Conservation (phyloP, 163 green algal species). For the Chloroidium sp. region DNA sequence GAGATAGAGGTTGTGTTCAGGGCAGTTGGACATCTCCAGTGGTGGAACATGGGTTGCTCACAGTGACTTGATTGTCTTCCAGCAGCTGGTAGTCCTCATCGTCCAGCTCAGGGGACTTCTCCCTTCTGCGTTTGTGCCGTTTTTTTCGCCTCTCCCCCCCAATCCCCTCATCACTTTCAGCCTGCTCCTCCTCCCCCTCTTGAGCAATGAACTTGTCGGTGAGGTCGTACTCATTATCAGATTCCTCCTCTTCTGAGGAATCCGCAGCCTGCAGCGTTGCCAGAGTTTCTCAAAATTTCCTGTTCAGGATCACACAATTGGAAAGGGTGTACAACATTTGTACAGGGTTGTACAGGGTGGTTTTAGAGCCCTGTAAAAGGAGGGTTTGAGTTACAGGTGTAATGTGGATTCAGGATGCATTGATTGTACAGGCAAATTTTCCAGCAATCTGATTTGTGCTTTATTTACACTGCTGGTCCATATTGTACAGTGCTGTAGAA, state of each 20-base stretch:
- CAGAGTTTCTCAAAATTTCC: neutral
- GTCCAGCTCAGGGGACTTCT: slow-evolving; percentile 45
- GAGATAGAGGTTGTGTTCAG: no score
- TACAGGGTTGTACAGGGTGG: no score
- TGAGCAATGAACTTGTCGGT: slow-evolving; percentile 53
- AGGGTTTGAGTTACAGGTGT: no score
- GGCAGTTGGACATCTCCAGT: no score
- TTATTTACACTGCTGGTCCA: no score
- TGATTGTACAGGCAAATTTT: no score
- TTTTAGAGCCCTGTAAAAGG: no score
- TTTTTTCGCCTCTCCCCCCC: slow-evolving; percentile 30
- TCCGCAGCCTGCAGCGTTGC: slow-evolving; percentile 12
- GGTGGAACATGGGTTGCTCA: neutral
- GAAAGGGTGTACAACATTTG: no score
- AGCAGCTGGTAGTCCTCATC: slow-evolving; percentile 75
- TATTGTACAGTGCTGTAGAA: no score
- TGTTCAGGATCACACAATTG: no score
- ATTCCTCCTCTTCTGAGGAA: slow-evolving; percentile 33
- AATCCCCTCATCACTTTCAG: slow-evolving; percentile 26
- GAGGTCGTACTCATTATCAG: slow-evolving; percentile 52
- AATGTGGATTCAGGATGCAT: no score
- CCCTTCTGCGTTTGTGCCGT: slow-evolving; percentile 28
- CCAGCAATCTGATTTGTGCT: no score
- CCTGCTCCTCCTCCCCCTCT: slow-evolving; percentile 36
- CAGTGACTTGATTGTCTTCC: slow-evolving; percentile 53